These are phyloP conservation scores for Colletotrichum truncatum DNA, from an alignment of 2,329 filamentous ascomycete genomes.

Conservation along the genomic window DNA sequence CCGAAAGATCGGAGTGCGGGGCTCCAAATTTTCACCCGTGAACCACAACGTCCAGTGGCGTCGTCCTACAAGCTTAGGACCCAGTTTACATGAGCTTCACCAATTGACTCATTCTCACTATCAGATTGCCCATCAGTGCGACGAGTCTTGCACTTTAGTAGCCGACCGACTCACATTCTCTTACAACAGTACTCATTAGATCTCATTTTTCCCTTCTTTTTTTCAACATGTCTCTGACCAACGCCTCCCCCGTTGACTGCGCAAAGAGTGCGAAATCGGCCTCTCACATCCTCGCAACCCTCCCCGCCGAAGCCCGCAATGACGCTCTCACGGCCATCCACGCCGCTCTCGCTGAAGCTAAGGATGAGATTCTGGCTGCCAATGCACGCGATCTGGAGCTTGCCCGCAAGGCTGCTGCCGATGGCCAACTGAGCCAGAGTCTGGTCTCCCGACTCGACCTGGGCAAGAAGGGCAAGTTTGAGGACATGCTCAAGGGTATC, in stretches of 20 bases:
- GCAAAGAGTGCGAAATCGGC: conserved; percentile 82
- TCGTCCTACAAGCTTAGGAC: background rate
- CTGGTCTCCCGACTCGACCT: conserved; percentile 90
- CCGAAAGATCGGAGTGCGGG: conserved; percentile 23
- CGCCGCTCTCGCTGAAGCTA: conserved; percentile 74
- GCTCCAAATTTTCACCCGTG: conserved; percentile 27
- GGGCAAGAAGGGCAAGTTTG: conserved; percentile 87
- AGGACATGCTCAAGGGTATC: conserved; percentile 97
- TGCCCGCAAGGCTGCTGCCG: conserved; percentile 77
- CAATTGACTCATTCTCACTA: conserved; percentile 16
- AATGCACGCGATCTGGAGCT: conserved; percentile 84
- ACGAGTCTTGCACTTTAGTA: background rate
- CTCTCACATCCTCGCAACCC: conserved; percentile 83
- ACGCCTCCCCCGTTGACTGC: conserved; percentile 80
- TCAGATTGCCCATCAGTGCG: background rate
- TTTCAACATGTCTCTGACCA: conserved; percentile 83
- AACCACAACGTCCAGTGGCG: conserved; percentile 4
- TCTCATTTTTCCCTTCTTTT: background rate
- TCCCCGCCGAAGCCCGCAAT: conserved; percentile 81
- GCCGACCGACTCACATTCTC: background rate
- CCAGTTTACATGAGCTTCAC: conserved; percentile 6
- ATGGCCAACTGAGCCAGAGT: conserved; percentile 81
- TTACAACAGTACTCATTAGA: background rate
- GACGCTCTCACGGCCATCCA: conserved; percentile 86
- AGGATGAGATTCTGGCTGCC: conserved; percentile 82